phyloP scores from a whole-genome alignment of 1,284 basidiomycete genomes.

The Leccinum solheimii region DNA sequence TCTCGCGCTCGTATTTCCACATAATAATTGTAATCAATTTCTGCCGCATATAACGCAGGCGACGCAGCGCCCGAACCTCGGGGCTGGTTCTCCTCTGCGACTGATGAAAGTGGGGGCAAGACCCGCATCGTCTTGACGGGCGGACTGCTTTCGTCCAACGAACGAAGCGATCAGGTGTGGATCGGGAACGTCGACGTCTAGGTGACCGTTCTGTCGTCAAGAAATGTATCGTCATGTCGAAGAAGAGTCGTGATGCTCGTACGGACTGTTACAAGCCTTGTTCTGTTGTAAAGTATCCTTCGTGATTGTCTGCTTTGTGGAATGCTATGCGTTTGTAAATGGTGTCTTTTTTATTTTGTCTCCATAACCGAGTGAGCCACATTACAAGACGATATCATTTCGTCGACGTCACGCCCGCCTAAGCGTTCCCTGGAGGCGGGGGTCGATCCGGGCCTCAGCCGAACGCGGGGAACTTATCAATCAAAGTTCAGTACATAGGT shows the following conservation, averaged over 20 bases:
- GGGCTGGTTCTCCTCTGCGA: constrained; percentile 25
- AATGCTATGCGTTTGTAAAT: not conserved
- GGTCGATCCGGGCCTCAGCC: not conserved
- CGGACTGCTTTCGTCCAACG: constrained; percentile 27
- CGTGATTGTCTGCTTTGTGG: not conserved
- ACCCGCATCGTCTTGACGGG: constrained; percentile 28
- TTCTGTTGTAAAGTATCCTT: not conserved
- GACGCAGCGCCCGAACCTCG: constrained; percentile 19
- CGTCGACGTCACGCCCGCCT: too few species aligned
- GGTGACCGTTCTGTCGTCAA: not conserved
- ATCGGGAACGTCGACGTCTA: constrained; percentile 22
- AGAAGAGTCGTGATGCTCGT: not conserved
- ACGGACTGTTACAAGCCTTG: not conserved
- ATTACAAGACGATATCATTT: not conserved
- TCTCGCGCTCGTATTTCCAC: not conserved
- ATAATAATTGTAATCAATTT: not conserved
- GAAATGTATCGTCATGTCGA: not conserved
- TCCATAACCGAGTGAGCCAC: not conserved
- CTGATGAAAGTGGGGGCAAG: constrained; percentile 18
- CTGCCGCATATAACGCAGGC: not conserved
- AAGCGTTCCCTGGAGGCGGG: not conserved
- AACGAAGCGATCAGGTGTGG: constrained; percentile 28
- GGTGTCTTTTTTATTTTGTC: not conserved
- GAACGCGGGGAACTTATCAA: not conserved
- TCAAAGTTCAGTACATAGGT: not conserved